Base-by-base conservation (phyloP, 2,329 filamentous ascomycete genomes). In the Pseudopyrenochaeta lycopersici region DNA sequence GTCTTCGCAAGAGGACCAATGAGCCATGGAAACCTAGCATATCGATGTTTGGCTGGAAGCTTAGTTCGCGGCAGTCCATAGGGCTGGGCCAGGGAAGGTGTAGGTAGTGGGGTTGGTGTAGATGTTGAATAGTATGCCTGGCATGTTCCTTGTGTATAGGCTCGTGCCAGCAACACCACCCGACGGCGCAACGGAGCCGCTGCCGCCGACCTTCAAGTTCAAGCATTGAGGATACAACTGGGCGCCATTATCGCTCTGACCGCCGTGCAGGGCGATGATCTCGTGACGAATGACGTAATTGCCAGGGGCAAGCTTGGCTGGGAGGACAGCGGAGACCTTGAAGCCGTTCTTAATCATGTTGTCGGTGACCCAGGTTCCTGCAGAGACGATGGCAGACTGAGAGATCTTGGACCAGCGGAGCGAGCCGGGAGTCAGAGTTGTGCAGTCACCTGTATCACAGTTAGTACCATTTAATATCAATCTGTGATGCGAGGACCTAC, bases 261-360 rank as follows among this genome's bases (percentile, higher is more conserved):
- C 76, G 0, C 72, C 67, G 50, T 84, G 82, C 14, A 84, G 71
- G 10, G 78, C 83, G 48, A 81, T 80, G 42, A 79, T 77, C 69
- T 85, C 84, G 60, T 85, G 82, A 10, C 84, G 77, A 32, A 85
- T 70, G 36, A 86, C 81, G 52, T 85, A 85, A 59, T 81, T 77
- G 2, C 83, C 83, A 0, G 79, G 62, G 18, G 66, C 71, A 35
- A 84, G 73, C 12, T 76, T 71, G 0, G 57, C 45, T 9, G 82
- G 82, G 18, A 84, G 75, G 2, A 72, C 76, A 10, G 80, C 70
- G 4, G 58, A 78, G 66, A 58, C 71, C 17, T 82, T 82, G 31
- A 78, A 79, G 48, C 84, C 80, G 73, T 83, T 78, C 32, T 64
- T 59, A 49, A 76, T 72, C 4, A 77, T 54, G 3, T 58, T 47